A percentile compares a stretch with the other conserved stretches of the same genome.
phyloP scores from a whole-genome alignment of 2,329 filamentous ascomycete species.

The Paraphoma chrysanthemicola region DNA sequence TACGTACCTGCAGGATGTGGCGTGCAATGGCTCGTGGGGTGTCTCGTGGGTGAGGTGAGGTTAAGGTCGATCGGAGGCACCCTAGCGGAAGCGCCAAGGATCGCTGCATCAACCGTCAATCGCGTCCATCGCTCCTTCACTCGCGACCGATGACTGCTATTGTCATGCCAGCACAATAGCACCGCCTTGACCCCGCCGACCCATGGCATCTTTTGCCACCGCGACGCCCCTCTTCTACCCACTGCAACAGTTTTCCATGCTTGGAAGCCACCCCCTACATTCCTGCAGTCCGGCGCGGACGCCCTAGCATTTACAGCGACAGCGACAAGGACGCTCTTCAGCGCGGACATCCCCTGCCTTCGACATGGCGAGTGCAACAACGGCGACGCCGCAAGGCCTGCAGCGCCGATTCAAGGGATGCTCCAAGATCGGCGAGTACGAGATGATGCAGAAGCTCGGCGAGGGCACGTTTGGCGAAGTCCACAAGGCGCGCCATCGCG shows the following conservation, averaged over 20 bases:
- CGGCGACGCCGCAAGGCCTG: slow-evolving; percentile 54
- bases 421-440: slow-evolving; percentile 81
- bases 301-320: slow-evolving; percentile 18
- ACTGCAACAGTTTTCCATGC: slow-evolving; percentile 15
- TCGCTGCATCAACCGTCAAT: slow-evolving; percentile 19
- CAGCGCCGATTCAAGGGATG: slow-evolving; percentile 78
- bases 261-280: slow-evolving; percentile 8
- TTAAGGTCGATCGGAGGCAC: slow-evolving; percentile 26
- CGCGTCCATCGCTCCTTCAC: slow-evolving; percentile 26
- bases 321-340: slow-evolving; percentile 1
- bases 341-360: neutral
- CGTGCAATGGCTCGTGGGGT: slow-evolving; percentile 41
- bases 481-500: slow-evolving; percentile 82
- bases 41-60: slow-evolving; percentile 28
- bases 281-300: slow-evolving; percentile 18
- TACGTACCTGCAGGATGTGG: slow-evolving; percentile 31
- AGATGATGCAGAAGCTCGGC: slow-evolving; percentile 81
- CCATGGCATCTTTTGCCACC: slow-evolving; percentile 31
- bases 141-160: slow-evolving; percentile 11
- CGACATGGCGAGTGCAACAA: slow-evolving; percentile 27
- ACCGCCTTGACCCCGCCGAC: slow-evolving; percentile 12
- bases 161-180: slow-evolving; percentile 24
- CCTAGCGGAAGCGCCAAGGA: slow-evolving; percentile 26
- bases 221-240: slow-evolving; percentile 12
- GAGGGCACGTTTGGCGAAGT: slow-evolving; percentile 98